Evolutionary conservation across 1,139 yeast genomes (phyloP), one percentile per base, ranked within the genome.

Genomic region (Taphrina betulina): DNA sequence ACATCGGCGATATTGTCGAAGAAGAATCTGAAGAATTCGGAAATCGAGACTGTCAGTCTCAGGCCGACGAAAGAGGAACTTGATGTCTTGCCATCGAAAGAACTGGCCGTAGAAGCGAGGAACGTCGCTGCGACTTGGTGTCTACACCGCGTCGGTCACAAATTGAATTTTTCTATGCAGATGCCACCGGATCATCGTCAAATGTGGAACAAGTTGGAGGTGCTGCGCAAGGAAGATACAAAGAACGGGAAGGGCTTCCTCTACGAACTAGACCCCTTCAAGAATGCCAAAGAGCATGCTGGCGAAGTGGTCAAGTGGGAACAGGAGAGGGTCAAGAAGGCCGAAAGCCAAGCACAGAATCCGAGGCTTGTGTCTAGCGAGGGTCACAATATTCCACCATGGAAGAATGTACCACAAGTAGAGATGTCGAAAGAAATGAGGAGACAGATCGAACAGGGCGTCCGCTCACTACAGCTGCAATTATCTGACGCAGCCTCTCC

Each of bases 111-210:
- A 38, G 97, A 90, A 64, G 96, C 97, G 1, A 77, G 96, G 52
- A 95, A 90, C 67, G 78, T 78, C 66, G 88, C 90, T 0, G 96
- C 98, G 0, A 90, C 96, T 0, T 87, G 83, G 65, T 90, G 92
- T 0, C 69, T 92, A 60, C 90, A 82, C 67, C 74, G 96, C 28
- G 77, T 92, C 14, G 86, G 81, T 60, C 82, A 83, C 63, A 88
- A 89, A 63, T 34, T 41, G n/a, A 50, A 42, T 14, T 50, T 41
- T 16, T 89, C 87, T 66, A 71, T 90, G 71, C 87, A 85, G 63
- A 74, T 92, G 22, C 97, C 97, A 0, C 80, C 83, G 3, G 81
- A 84, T 28, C 95, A 88, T 67, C 80, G 87, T 61, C 79, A 79
- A 52, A 74, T 87, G 38, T 92, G 97, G 97, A 69, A 75, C 17